Evolutionary conservation across 495 filamentous ascomycete species (phyloP), one percentile per base, ranked within the genome.

Genomic region (Penicillium manginii): DNA sequence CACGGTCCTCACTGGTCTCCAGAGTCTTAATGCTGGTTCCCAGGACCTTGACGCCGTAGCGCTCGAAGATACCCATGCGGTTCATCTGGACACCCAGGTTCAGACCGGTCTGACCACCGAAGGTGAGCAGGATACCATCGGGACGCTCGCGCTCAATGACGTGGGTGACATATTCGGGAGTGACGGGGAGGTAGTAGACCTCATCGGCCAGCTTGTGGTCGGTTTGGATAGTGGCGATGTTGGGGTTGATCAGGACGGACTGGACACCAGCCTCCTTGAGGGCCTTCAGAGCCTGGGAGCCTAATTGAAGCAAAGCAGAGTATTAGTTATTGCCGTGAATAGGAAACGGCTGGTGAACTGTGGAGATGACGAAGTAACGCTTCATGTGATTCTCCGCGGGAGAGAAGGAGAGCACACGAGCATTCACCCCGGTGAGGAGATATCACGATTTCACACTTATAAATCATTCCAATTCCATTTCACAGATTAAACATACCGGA

Each of bases 191-290:
- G 81, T 97, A 98, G 78, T 97, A 98, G 55, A 98, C 91, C 75
- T 97, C 94, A 65, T 98, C 93, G 10, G 93, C 93, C 50, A 98
- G 83, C 62, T 96, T 96, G 79, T 97, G 96, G 22, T 96, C 93
- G 35, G 93, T 98, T 75, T 98, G 93, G 66, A 98, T 98, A 26
- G 93, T 98, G 37, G 93, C 93, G 64, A 98, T 98, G 73, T 98
- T 98, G 47, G 93, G 94, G 75, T 98, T 98, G 79, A 98, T 93
- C 54, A 98, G 85, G 58, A 98, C 87, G 2, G 94, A 96, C 64
- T 91, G 87, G 59, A 98, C 92, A 58, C 90, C 89, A 63, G 96
- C 93, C 74, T 97, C 93, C 76, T 97, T 98, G 55, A 98, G 78
- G 17, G 93, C 93, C 80, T 98, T 98, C 66, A 98, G 90, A 26